Evolutionary conservation across 2,329 filamentous ascomycete genomes (phyloP), one percentile per base, ranked within the genome.

Genomic region (Dactylonectria macrodidyma): DNA sequence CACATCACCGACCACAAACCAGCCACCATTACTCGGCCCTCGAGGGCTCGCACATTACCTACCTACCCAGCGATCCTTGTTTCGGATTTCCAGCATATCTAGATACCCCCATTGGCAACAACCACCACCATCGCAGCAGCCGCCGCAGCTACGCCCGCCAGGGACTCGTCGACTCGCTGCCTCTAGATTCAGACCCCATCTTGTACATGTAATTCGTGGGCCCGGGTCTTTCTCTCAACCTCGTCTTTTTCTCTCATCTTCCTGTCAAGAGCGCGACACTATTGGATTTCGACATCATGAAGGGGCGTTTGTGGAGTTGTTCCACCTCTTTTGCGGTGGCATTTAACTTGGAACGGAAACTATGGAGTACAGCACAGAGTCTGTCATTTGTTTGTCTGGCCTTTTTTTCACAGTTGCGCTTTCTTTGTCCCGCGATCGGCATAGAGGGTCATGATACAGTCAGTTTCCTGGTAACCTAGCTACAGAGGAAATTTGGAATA

Each of bases 221-320:
- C 48, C 54, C 58, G 34, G 30, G 19, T 19, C 19, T 19, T 19
- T 58, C 38, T 58, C 59, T 51, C 59, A 48, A 24, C 14, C 58
- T 58, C 34, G 62, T 69, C 33, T 62, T 51, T 62, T 57, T 65
- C 69, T 22, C n/a, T 47, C 22, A 11, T 38, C n/a, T n/a, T 10
- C 50, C 30, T 60, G 26, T 67, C 62, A 74, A 70, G 71, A 71
- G 70, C 69, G 71, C 46, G 62, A 54, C 36, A 56, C 36, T 61
- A 62, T 56, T 63, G 69, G 68, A 50, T 68, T 70, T 71, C 56
- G 64, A 75, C 68, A 70, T 74, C 65, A 77, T 74, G 75, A 76
- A 64, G 61, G 66, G 77, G 77, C 76, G 77, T 78, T 75, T 70
- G 57, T 50, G 77, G 76, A 72, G 76, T 78, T 72, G 41, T 22